phyloP scores from a whole-genome alignment of 2,329 filamentous ascomycete species.

The Diaporthe batatas region DNA sequence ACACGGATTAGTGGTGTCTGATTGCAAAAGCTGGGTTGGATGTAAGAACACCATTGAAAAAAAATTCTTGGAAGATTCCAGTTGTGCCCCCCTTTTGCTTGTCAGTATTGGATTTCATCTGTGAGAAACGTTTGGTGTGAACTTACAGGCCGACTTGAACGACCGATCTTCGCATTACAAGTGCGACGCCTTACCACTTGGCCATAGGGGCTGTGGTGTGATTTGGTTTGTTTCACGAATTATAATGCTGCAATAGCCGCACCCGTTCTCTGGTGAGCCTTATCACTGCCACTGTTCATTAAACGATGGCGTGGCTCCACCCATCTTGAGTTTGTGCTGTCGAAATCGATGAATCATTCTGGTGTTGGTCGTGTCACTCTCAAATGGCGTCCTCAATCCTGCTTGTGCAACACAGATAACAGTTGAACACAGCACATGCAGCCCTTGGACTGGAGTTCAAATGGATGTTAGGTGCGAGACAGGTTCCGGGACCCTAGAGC shows the following conservation, averaged over 20 bases:
- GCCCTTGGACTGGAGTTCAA: too few species aligned
- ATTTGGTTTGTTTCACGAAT: background rate
- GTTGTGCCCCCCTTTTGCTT: background rate
- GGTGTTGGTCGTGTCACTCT: background rate
- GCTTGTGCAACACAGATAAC: background rate
- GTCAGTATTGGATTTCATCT: background rate
- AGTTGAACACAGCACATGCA: too few species aligned
- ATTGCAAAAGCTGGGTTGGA: too few species aligned
- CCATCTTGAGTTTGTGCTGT: background rate
- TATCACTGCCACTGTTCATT: too few species aligned
- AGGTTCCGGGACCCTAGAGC: background rate
- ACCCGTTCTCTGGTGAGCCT: too few species aligned
- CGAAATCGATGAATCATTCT: background rate
- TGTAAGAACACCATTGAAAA: too few species aligned
- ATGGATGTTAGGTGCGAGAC: background rate
- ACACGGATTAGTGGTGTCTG: too few species aligned
- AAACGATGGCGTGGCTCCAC: background rate
- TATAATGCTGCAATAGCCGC: background rate
- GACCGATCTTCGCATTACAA: constrained; percentile 30
- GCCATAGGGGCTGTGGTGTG: constrained; percentile 1
- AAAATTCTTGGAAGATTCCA: too few species aligned
- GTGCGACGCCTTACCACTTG: constrained; percentile 15
- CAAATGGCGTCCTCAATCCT: background rate
- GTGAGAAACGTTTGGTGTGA: background rate
- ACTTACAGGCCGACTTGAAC: constrained; percentile 8